Evolutionary conservation across 768 basidiomycete species (phyloP).

Genomic region (Lanmaoa pseudosensibilis): DNA sequence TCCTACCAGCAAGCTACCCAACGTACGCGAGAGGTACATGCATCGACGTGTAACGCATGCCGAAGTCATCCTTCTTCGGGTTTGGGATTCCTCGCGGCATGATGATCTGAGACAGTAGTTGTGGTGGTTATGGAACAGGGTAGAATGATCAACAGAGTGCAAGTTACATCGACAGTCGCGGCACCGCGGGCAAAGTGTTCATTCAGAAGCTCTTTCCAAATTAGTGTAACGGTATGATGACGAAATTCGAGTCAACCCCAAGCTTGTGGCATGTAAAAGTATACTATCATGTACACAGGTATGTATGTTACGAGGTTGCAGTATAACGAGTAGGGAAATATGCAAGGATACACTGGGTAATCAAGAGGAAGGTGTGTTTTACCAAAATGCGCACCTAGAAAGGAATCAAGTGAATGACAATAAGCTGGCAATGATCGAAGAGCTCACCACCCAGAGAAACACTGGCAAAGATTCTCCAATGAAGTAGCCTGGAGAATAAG

Average conservation of each 20-base stretch:
- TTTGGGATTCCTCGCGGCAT: conserved; percentile 88
- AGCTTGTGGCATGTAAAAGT: not conserved
- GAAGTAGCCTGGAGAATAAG: conserved; percentile 92
- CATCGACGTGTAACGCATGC: conserved; percentile 79
- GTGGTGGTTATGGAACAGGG: not conserved
- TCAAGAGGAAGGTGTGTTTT: conserved; percentile 15
- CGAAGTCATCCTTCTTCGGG: conserved; percentile 76
- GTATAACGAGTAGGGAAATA: conserved; percentile 12
- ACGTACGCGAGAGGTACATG: conserved; percentile 73
- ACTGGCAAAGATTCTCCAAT: conserved; percentile 93
- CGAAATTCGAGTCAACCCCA: not conserved
- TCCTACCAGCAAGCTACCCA: conserved; percentile 8
- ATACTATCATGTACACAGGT: conserved; percentile 1
- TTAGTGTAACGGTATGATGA: conserved; percentile 1
- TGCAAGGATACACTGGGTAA: conserved; percentile 11
- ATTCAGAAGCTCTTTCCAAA: conserved; percentile 12
- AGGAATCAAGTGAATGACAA: conserved; percentile 3
- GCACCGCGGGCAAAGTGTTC: not conserved
- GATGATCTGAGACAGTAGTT: not conserved
- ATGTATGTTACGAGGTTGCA: conserved; percentile 27
- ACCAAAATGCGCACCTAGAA: conserved; percentile 77
- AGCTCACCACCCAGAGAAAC: conserved; percentile 87
- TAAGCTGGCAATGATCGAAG: not conserved
- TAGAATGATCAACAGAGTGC: not conserved
- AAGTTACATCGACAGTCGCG: not conserved